phyloP scores from a whole-genome alignment of 1,284 basidiomycete species.

The Moniliella sp. region DNA sequence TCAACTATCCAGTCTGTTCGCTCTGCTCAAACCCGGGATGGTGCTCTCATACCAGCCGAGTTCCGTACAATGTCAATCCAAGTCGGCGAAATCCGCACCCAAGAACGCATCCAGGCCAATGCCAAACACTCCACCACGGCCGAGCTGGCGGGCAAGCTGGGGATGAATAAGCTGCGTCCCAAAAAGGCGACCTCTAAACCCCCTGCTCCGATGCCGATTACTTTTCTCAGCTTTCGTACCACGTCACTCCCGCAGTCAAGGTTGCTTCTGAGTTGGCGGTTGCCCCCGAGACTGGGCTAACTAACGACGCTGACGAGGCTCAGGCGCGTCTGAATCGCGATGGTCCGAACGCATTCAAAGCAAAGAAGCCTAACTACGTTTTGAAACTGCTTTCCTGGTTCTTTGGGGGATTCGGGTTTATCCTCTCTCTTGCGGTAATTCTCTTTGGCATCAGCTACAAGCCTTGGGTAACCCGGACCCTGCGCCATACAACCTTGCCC shows the following conservation, averaged over 20 bases:
- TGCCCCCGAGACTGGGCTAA: constrained; percentile 34
- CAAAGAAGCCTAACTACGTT: constrained; percentile 34
- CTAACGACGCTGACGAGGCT: constrained; percentile 40
- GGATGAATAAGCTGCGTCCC: constrained; percentile 8
- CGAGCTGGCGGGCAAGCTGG: too few species aligned
- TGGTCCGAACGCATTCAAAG: constrained; percentile 37
- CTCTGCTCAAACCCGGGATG: too few species aligned
- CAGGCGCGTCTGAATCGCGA: constrained; percentile 38
- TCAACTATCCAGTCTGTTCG: too few species aligned
- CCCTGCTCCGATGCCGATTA: background rate
- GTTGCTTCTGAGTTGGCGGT: constrained; percentile 37
- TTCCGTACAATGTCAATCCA: constrained; percentile 23
- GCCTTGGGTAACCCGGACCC: constrained; percentile 40
- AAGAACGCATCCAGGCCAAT: constrained; percentile 3
- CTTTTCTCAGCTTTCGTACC: constrained; percentile 41
- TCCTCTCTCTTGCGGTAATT: constrained; percentile 40
- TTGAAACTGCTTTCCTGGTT: too few species aligned
- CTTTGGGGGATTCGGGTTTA: constrained; percentile 31
- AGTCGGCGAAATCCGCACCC: constrained; percentile 4
- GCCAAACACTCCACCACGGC: constrained; percentile 3
- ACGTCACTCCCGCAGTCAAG: constrained; percentile 38
- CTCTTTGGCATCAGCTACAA: constrained; percentile 40
- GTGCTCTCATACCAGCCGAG: too few species aligned
- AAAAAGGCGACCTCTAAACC: constrained; percentile 7
- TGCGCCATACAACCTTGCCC: constrained; percentile 40